Conservation (phyloP, 164 flowering plant genomes). For the Euptelea pleiosperma region DNA sequence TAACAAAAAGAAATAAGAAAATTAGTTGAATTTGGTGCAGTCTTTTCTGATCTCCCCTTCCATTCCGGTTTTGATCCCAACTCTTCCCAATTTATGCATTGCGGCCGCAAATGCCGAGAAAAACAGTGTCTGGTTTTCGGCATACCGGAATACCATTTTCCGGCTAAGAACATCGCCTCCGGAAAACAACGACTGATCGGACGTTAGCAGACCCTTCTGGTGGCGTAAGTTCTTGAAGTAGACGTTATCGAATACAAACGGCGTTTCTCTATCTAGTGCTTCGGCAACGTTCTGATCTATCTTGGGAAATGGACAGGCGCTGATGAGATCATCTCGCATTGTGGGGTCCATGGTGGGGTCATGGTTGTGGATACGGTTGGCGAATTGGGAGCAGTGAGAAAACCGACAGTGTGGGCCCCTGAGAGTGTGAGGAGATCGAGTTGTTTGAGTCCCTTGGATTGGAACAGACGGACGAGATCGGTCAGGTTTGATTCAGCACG, state of each 20-base stretch:
- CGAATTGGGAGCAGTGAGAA: constrained; percentile 1
- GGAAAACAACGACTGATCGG: not conserved
- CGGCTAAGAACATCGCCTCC: not conserved
- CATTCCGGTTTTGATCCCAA: constrained; percentile 4
- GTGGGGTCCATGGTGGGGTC: not conserved
- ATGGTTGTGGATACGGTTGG: not conserved
- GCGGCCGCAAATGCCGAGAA: not conserved
- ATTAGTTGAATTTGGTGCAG: constrained; percentile 1
- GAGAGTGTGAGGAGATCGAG: constrained; percentile 4
- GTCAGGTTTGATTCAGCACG: not conserved
- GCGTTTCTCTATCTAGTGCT: not conserved
- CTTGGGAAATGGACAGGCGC: not conserved
- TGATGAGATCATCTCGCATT: not conserved
- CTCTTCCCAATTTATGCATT: not conserved
- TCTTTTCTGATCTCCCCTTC: constrained; percentile 6
- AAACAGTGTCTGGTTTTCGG: not conserved
- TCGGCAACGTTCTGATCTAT: not conserved
- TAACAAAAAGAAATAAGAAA: no score
- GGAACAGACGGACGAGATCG: not conserved
- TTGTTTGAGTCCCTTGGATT: not conserved
- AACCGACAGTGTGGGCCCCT: constrained; percentile 12
- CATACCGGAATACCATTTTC: not conserved
- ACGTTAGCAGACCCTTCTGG: not conserved
- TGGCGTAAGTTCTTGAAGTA: not conserved
- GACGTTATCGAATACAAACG: not conserved